Evolutionary conservation across 371 early-diverging fungal species (phyloP).

Genomic region (Ordospora colligata): DNA sequence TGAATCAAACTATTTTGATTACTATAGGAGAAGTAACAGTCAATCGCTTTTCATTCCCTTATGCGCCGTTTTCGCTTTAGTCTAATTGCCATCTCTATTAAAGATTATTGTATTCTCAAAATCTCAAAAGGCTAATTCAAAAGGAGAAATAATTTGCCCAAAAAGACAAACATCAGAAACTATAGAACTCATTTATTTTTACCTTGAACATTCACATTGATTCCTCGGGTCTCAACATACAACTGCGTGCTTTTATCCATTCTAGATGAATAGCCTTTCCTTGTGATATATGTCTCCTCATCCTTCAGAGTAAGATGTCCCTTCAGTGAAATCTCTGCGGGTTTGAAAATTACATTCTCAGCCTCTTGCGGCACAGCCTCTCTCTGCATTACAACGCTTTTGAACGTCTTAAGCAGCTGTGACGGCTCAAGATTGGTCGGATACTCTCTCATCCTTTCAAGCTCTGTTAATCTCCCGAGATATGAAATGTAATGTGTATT

Average conservation of each 20-base stretch:
- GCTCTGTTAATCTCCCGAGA: conserved; percentile 3
- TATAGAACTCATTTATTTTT: neutral
- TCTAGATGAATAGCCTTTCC: conserved; percentile 22
- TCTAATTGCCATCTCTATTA: no score
- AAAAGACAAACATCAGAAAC: neutral
- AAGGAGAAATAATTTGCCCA: neutral
- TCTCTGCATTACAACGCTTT: conserved; percentile 36
- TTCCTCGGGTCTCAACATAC: conserved; percentile 32
- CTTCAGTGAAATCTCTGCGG: conserved; percentile 12
- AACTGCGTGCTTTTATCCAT: conserved; percentile 33
- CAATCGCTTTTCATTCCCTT: no score
- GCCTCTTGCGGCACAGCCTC: neutral
- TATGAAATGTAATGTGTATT: conserved; percentile 56
- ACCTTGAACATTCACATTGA: neutral
- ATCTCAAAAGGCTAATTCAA: neutral
- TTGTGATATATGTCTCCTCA: neutral
- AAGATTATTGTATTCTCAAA: no score
- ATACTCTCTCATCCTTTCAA: conserved; percentile 38
- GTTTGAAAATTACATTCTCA: neutral
- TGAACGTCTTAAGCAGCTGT: conserved; percentile 53
- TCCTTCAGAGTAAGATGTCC: conserved; percentile 27
- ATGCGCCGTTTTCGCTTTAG: no score
- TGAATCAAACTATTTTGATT: neutral
- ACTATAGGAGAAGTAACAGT: no score
- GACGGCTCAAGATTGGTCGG: conserved; percentile 52